Conservation (phyloP, 129 eudicot species). For the Escallonia herrerae region DNA sequence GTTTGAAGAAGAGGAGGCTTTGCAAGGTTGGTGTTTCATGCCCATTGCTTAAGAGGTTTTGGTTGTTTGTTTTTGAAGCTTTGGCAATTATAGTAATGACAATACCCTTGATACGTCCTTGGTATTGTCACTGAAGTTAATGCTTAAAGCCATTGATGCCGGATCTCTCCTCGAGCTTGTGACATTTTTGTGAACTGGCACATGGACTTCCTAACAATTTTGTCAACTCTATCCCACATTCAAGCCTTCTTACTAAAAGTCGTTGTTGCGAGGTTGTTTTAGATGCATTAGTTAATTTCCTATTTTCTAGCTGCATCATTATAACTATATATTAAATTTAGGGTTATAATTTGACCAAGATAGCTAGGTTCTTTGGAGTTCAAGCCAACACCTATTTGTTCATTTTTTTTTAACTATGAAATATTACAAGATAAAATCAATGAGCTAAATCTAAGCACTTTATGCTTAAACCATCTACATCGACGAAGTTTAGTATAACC, state of each 20-base stretch:
- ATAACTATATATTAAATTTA: too few species aligned
- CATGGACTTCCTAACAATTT: slow-evolving; percentile 2
- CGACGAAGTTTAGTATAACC: too few species aligned
- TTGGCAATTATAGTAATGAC: neutral
- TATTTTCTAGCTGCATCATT: too few species aligned
- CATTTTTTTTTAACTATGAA: too few species aligned
- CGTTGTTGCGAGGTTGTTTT: too few species aligned
- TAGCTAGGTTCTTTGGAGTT: too few species aligned
- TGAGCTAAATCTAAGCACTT: too few species aligned
- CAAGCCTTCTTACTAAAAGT: neutral
- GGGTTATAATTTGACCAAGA: too few species aligned
- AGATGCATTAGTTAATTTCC: too few species aligned
- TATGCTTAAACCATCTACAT: too few species aligned
- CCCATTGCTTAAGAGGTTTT: neutral
- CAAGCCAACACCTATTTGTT: too few species aligned
- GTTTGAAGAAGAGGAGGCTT: slow-evolving; percentile 4
- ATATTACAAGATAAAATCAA: too few species aligned
- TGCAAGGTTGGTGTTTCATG: slow-evolving; percentile 2
- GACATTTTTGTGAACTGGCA: neutral
- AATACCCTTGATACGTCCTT: neutral
- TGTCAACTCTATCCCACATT: neutral
- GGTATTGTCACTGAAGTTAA: neutral
- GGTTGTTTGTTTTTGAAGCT: neutral
- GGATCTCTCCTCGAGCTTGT: slow-evolving; percentile 23
- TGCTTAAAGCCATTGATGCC: slow-evolving; percentile 5